Conservation (phyloP, 306 rosid species). For the Rosa multiflora region DNA sequence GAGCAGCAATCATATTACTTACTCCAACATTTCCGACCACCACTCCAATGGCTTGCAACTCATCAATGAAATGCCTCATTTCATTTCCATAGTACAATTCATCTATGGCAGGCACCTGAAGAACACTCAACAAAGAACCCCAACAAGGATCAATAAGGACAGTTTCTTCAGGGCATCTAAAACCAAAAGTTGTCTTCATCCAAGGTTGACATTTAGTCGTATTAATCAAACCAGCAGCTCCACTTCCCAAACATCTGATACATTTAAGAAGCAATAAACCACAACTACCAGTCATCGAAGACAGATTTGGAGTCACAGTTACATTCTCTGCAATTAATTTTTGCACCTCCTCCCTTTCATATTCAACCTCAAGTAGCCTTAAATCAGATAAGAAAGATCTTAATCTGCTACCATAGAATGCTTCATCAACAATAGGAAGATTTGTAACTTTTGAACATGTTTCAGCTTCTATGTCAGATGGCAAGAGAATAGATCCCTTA, state of each 20-base stretch:
- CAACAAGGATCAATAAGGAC: conserved; percentile 9
- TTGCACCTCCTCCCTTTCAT: neutral
- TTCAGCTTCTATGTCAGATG: conserved; percentile 2
- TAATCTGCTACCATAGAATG: conserved; percentile 8
- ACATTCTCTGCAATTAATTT: conserved; percentile 21
- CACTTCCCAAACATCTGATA: neutral
- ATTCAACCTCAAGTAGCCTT: conserved; percentile 18
- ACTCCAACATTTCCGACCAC: conserved; percentile 8
- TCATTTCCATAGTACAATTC: conserved; percentile 16
- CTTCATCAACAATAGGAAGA: conserved; percentile 22
- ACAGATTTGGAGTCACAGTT: conserved; percentile 1
- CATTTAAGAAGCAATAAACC: conserved; percentile 18
- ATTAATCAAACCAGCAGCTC: neutral
- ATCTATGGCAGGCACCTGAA: conserved; percentile 25
- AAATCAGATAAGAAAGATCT: conserved; percentile 14
- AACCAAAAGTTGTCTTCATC: conserved; percentile 21
- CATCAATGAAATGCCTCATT: conserved; percentile 2
- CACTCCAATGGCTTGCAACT: conserved; percentile 23
- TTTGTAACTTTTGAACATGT: conserved; percentile 5
- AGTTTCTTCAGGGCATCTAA: conserved; percentile 21
- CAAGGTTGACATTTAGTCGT: conserved; percentile 5
- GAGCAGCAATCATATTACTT: conserved; percentile 5
- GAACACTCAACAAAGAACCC: conserved; percentile 16
- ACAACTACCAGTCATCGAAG: conserved; percentile 7
- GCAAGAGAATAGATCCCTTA: conserved; percentile 12